These are phyloP conservation scores for Solanum rostratum DNA, from an alignment of 257 asterid species.

Conservation along the genomic window DNA sequence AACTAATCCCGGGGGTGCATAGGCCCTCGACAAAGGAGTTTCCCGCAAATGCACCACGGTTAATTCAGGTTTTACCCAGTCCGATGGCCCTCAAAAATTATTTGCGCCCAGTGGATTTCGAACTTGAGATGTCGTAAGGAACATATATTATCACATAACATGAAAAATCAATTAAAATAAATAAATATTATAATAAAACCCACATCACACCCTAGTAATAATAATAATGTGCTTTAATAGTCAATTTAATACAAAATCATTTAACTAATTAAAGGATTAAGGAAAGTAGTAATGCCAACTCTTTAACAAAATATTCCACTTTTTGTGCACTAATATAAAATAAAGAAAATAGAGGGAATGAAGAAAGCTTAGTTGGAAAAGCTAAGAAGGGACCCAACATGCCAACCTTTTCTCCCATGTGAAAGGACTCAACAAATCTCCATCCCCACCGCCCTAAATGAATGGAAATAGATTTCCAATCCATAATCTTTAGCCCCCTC, in stretches of 20 bases:
- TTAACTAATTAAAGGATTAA: background rate
- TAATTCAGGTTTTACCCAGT: too few species aligned
- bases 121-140: too few species aligned
- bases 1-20: too few species aligned
- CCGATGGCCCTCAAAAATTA: too few species aligned
- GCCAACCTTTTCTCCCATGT: slow-evolving; percentile 36
- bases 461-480: slow-evolving; percentile 5
- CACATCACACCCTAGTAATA: background rate
- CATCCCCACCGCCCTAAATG: slow-evolving; percentile 18
- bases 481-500: background rate
- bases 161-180: background rate
- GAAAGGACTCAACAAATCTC: slow-evolving; percentile 13
- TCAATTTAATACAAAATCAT: background rate
- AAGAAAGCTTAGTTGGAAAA: slow-evolving; percentile 43
- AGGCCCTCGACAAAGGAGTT: too few species aligned
- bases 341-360: background rate
- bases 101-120: too few species aligned
- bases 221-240: background rate
- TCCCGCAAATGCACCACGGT: too few species aligned
- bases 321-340: background rate
- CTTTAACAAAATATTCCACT: background rate
- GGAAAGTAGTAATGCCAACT: background rate
- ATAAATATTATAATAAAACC: background rate
- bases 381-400: slow-evolving; percentile 40
- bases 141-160: background rate